Base-by-base conservation (phyloP, 371 early-diverging fungal species). In the Mucor velutinosus region DNA sequence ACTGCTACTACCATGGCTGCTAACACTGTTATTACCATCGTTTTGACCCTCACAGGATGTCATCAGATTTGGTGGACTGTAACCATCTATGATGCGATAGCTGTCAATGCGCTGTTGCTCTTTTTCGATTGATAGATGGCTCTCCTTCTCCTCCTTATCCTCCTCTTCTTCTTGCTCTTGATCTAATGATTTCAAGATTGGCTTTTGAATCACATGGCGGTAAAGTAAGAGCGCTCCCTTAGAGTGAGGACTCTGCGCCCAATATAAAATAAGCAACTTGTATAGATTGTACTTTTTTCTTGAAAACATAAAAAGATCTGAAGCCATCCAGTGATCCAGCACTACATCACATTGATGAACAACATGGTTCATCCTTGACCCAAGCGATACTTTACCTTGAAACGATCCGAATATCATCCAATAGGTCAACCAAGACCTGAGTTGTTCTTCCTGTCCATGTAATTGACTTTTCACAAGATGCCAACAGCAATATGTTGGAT, bases 211-310 rank as follows among this genome's bases (percentile, higher is more conserved):
- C 10, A 80, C 75, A 45, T 77, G 72, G 19, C 64, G 68, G 57
- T 78, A 81, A 10, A 86, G 51, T 5, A 80, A 21, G 17, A 71
- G 65, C 2, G 86, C 84, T 12, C 86, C 86, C 8, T 76, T 75
- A 12, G 84, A 83, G 63, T 82, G 79, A 29, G 82, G 81, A 66
- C 64, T 83, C 61, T 86, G 86, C 57, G 82, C 78, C 86, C 86
- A 86, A 58, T 86, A 86, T 10, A 86, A 67, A 30, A 82, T 66
- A 3, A 75, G 51, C 25, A 86, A 43, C 60, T 84, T 80, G 53
- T 77, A 82, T 8, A 86, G 21, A 65, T 78, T 76, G 56, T 86
- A 86, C 49, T 77, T 80, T 17, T 59, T 64, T 60, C 39, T 71
- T 76, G 84, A 70, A 10, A 79, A 41, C 19, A 60, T 56, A 3